Base-by-base conservation (phyloP, 805 yeast genomes). In the Metschnikowia chrysomelidarum region DNA sequence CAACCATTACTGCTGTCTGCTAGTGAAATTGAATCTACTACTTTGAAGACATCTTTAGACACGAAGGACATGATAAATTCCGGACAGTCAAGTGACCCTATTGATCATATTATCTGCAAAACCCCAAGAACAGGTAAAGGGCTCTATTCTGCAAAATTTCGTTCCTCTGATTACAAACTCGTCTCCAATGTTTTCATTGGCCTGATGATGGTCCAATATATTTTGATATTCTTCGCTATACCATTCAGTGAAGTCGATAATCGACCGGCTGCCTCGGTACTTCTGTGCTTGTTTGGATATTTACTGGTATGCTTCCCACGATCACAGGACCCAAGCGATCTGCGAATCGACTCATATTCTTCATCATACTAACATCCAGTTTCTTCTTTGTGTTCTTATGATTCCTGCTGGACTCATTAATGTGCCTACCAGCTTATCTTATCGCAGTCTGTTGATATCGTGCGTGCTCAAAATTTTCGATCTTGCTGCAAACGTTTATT, bases 181-280 rank as follows among this genome's bases (percentile, higher is more conserved):
- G 26, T 35, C 11, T 36, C 36, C 12, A 38, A 41, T 24, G 23
- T 29, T 2, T 42, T 42, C 19, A 26, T 42, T 9, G 46, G 44
- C 2, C 29, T 49, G 20, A 44, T 64, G 17, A 38, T 62, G 17
- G 20, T 36, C 4, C 65, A 64, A 38, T 64, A 65, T 38, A 37
- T 61, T 14, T 32, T 50, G 11, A 44, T 56, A 8, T 64, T 53
- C 38, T 48, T 53, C 9, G 51, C 54, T 9, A 59, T 61, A 10
- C 69, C 71, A 1, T 60, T 60, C 34, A 66, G 62, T 13, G 50
- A 50, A 12, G 57, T 65, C 2, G 56, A 53, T 20, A 51, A 60
- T 28, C 43, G 70, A 8, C 70, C 70, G 0, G 19, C 52, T 1
- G 38, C 59, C 1, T 38, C 51, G 7, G 40, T 61, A 7, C 35